Base-by-base conservation (phyloP, 225 moss, liverwort and hornwort genomes). In the Takakia lepidozioides region DNA sequence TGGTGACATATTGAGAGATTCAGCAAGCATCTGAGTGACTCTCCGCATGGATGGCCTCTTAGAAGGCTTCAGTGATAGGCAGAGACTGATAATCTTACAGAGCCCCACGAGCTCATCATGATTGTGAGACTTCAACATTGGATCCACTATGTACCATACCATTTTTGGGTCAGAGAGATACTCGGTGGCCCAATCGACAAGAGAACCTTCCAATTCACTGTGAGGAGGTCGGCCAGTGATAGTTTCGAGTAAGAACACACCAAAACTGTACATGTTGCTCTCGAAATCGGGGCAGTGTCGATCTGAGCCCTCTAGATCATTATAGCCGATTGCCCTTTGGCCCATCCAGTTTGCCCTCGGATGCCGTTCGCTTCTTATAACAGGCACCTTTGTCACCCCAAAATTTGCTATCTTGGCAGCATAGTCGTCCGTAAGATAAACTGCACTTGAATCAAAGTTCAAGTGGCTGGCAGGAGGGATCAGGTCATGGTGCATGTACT, bases 121-220 rank as follows among this genome's bases (percentile, higher is more conserved):
- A 29, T 87, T 82, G 61, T 90, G 83, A 0, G 82, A 73, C 60
- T 98, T 82, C 57, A 98, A 55, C 5, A 82, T 56, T 1, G 90
- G 91, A 59, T 98, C 95, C 10, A 90, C 67, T 80, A 98, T 98
- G 51, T 86, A 90, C 84, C 90, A 87, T 51, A 98, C 76, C 90
- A 90, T 98, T 72, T 98, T 90, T 1, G 90, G 72, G 40, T 90
- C 90, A 43, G 43, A 65, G 13, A 98, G 61, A 30, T 98, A 98
- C 67, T 90, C 87, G 47, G 73, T 83, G 2, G 87, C 95, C 93
- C 93, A 95, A 1, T 70, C 75, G 2, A 84, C 58, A 2, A 89
- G 71, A 5, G 68, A 70, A 0, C 86, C 86, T 10, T 72, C 64
- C n/a, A 24, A 55, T 1, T 73, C 73, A 39, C 68, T 70, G 25